Evolutionary conservation across 805 yeast genomes (phyloP), one percentile per base, ranked within the genome.

Genomic region (Limtongia smithiae): DNA sequence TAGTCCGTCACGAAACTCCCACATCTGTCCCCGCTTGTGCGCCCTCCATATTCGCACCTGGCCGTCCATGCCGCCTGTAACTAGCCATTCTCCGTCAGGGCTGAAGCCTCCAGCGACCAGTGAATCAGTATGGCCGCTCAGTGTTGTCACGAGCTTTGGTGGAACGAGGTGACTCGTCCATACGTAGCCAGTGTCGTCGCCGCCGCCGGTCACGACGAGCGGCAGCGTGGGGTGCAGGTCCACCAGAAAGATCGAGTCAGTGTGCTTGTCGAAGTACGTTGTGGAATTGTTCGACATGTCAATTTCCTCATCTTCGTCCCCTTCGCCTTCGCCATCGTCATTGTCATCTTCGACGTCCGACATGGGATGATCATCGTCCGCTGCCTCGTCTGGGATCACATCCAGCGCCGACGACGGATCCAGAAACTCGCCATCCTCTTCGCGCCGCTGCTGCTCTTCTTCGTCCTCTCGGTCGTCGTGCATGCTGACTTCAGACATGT

Each of bases 31-130:
- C 38, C 83, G 83, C 60, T 83, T 82, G 39, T 75, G 67, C 5
- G 90, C 71, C 63, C 80, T 78, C 71, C 82, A 85, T 14, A 89
- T 79, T 59, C 85, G 74, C 27, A 91, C 74, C 60, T 80, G 80
- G 46, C 98, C 97, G 46, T 81, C 81, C 99, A 93, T 93, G 68
- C 94, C 99, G 34, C 91, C 97, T 4, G 96, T 84, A 11, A 93
- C 75, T 37, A 86, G 72, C 62, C 73, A 89, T 38, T 79, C 75
- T 22, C 97, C 99, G 62, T 87, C 93, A 32, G 73, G 68, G 1
- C 95, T 81, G 68, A 93, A 93, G 0, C 82, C 88, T 44, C 93
- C 90, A 6, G 87, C 74, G 44, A 88, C 78, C 2, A 93, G 93
- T 28, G 95, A 84, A 66, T 93, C 99, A 35, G 82, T 82, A 68